Evolutionary conservation across 1,139 yeast species (phyloP).

Genomic region (Yamadazyma oceani): DNA sequence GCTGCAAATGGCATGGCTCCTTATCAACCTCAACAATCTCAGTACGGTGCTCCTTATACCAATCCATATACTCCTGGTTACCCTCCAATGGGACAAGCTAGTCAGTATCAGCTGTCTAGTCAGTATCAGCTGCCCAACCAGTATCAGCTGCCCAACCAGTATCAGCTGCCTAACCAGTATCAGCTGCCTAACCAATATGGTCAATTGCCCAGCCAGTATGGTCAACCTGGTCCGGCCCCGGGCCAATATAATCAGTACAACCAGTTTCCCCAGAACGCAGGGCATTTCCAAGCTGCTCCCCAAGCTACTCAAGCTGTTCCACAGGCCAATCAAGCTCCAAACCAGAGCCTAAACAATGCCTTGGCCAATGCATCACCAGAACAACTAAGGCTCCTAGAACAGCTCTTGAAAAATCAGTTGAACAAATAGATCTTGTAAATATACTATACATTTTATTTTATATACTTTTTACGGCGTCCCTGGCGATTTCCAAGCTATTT

Average conservation of each 20-base stretch:
- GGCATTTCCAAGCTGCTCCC: slow-evolving; percentile 13
- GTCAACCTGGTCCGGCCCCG: slow-evolving; percentile 4
- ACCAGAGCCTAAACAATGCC: slow-evolving; percentile 10
- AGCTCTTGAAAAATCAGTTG: slow-evolving; percentile 26
- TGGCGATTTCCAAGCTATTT: slow-evolving; percentile 55
- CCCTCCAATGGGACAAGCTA: too few relatives aligned
- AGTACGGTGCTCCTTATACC: too few relatives aligned
- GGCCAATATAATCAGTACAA: slow-evolving; percentile 4
- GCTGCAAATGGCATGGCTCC: too few relatives aligned
- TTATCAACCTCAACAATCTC: slow-evolving; percentile 6
- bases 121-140: too few relatives aligned
- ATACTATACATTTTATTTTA: slow-evolving; percentile 2
- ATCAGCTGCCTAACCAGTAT: too few relatives aligned
- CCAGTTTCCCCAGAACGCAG: slow-evolving; percentile 8
- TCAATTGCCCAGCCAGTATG: slow-evolving; percentile 1
- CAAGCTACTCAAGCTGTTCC: slow-evolving; percentile 7
- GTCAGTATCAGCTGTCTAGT: too few relatives aligned
- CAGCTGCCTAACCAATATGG: too few relatives aligned
- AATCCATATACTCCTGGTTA: too few relatives aligned
- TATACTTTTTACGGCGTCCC: slow-evolving; percentile 28
- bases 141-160: too few relatives aligned
- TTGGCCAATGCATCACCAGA: slow-evolving; percentile 18
- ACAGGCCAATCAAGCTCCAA: background rate
- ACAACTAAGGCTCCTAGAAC: slow-evolving; percentile 32
- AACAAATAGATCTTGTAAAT: slow-evolving; percentile 10